Evolutionary conservation across 257 asterid genomes (phyloP), one percentile per base, ranked within the genome.

Genomic region (Striga asiatica): DNA sequence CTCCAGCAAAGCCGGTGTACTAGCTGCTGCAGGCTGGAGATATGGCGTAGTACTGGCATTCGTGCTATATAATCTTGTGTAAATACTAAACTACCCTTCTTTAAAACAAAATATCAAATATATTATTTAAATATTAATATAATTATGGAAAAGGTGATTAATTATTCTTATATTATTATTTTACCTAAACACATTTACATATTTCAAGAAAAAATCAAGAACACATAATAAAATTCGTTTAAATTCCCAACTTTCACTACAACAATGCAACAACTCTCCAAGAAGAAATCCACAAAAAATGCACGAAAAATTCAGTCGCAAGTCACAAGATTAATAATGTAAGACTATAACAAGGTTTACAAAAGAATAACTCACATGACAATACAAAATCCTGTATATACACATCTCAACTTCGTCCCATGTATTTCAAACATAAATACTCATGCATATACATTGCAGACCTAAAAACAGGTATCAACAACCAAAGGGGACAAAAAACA

Each of bases 371-470:
- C 58, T 23, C 9, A 50, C 20, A 5, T 5, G 35, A 10, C 8
- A 35, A 57, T 42, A 18, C 6, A 18, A 66, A 56, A 49, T 54
- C 19, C 50, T 35, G 54, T 64, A 60, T 6, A 35, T 45, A 60
- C 56, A 56, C 48, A 69, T 31, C 12, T 35, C 32, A 57, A 22
- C 49, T 28, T 52, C 57, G 41, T 25, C 21, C 46, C 19, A 28
- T 28, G 42, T 27, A 5, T n/a, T n/a, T 46, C 34, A 23, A 7
- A 17, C 12, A 11, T n/a, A 32, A 17, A 11, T 24, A 64, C 8
- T 47, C 10, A 37, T 12, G 18, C 16, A n/a, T n/a, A n/a, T 16
- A 38, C 18, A 38, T 34, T 34, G 13, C 13, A 38, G 17, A n/a
- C n/a, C 3, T 11, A 38, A 38, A 38, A 38, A 22, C 37, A 38